These are phyloP conservation scores for Strigomonas oncopelti DNA, from an alignment of 208 protist genomes.

Conservation along the genomic window DNA sequence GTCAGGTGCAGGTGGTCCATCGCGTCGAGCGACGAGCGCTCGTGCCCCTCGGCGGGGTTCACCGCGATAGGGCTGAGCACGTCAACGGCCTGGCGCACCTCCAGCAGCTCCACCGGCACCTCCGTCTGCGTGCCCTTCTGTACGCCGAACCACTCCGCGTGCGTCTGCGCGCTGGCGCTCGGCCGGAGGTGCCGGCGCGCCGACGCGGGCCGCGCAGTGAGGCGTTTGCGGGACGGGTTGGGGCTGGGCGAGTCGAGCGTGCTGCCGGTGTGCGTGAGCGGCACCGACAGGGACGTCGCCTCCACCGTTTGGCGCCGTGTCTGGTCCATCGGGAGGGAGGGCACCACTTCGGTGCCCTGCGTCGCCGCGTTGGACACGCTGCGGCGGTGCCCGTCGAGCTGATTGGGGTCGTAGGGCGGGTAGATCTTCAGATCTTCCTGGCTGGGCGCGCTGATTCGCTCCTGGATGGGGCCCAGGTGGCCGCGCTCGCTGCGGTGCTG, in stretches of 20 bases:
- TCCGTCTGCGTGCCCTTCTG: conserved; percentile 4
- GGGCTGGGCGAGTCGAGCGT: background rate
- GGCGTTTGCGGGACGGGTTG: background rate
- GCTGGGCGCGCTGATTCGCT: too few relatives aligned
- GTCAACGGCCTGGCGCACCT: background rate
- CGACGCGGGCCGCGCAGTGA: background rate
- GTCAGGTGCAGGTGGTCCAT: too few relatives aligned
- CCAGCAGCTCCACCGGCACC: background rate
- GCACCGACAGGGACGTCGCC: background rate
- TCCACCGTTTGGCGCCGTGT: background rate
- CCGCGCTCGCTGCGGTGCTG: conserved; percentile 23
- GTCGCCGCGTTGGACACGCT: background rate
- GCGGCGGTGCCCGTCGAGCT: background rate
- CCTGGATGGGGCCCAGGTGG: conserved; percentile 16
- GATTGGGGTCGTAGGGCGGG: too few relatives aligned
- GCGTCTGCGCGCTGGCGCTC: background rate
- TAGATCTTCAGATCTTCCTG: too few relatives aligned
- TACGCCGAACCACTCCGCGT: conserved; percentile 2
- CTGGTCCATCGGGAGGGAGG: background rate
- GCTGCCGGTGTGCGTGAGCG: background rate
- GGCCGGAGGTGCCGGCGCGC: background rate
- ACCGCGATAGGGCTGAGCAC: background rate
- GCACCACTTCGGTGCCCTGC: conserved; percentile 1
- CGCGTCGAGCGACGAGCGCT: background rate
- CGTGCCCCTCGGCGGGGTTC: too few relatives aligned